Percentiles rank a stretch among this genome's conserved stretches.
Evolutionary conservation across 169 alveolate species (phyloP).

Genomic region (Plasmodium berghei): DNA sequence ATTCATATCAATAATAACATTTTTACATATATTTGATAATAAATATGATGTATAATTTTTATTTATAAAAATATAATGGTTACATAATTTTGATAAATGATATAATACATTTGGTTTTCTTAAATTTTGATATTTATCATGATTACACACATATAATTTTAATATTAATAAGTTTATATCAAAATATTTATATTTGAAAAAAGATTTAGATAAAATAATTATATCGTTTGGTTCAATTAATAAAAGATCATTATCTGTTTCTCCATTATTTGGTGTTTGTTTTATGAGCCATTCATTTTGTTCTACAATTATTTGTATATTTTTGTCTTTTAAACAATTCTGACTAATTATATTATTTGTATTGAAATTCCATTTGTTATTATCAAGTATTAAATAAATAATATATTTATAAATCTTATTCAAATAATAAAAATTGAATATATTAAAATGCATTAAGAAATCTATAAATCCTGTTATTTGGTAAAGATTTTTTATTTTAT

Average conservation of each 20-base stretch:
- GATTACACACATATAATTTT: slow-evolving; percentile 14
- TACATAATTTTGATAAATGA: neutral
- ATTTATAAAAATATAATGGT: slow-evolving; percentile 13
- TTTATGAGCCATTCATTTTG: neutral
- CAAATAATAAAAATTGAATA: slow-evolving; percentile 43
- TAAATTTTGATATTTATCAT: slow-evolving; percentile 7
- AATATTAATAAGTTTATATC: slow-evolving; percentile 5
- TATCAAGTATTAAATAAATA: slow-evolving; percentile 3
- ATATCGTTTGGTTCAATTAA: slow-evolving; percentile 7
- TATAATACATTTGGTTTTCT: slow-evolving; percentile 5
- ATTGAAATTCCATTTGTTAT: slow-evolving; percentile 8
- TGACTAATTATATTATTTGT: neutral
- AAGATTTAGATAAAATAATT: slow-evolving; percentile 4
- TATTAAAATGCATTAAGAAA: slow-evolving; percentile 41
- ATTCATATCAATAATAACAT: neutral
- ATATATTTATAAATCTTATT: slow-evolving; percentile 44
- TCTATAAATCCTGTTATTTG: slow-evolving; percentile 34
- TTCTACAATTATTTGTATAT: neutral
- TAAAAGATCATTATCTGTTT: neutral
- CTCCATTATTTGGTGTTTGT: neutral
- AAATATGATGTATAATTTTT: slow-evolving; percentile 1
- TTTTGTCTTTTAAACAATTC: neutral
- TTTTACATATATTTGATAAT: slow-evolving; percentile 3
- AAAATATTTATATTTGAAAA: slow-evolving; percentile 40
- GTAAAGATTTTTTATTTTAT: slow-evolving; percentile 14